Evolutionary conservation across 148 eudicot genomes (phyloP).

Genomic region (Suaeda aralocaspica): DNA sequence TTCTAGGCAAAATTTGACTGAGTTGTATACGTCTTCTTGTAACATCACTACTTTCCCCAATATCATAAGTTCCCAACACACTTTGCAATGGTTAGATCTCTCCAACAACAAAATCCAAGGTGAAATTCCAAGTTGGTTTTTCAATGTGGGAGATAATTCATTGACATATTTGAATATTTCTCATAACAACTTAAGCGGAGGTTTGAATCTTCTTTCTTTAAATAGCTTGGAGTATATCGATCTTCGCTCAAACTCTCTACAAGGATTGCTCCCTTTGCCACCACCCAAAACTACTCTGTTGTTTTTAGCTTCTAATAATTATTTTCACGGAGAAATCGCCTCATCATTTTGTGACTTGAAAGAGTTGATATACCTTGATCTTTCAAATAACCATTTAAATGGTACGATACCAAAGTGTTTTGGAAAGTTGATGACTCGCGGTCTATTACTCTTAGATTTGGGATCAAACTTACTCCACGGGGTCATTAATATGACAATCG

Average conservation of each 20-base stretch:
- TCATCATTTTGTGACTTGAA: background rate
- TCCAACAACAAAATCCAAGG: too few relatives aligned
- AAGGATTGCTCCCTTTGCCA: constrained; percentile 1
- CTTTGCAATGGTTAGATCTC: too few relatives aligned
- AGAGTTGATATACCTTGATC: background rate
- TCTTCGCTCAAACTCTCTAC: constrained; percentile 15
- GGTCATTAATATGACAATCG: too few relatives aligned
- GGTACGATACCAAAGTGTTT: too few relatives aligned
- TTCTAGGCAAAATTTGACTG: too few relatives aligned
- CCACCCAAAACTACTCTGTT: background rate
- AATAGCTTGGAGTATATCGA: background rate
- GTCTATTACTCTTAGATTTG: too few relatives aligned
- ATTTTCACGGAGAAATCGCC: background rate
- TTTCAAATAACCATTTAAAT: constrained; percentile 8
- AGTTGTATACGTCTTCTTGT: too few relatives aligned
- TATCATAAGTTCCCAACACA: too few relatives aligned
- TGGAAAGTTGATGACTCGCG: too few relatives aligned
- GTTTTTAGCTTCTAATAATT: background rate
- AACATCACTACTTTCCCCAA: too few relatives aligned
- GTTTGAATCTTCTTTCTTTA: constrained; percentile 3
- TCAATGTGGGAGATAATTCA: background rate
- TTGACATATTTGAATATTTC: constrained; percentile 8
- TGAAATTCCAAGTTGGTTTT: background rate
- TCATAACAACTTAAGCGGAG: constrained; percentile 12
- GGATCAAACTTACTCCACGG: too few relatives aligned